These are phyloP conservation scores for Lachancea waltii DNA, from an alignment of 805 yeast genomes.

Conservation along the genomic window DNA sequence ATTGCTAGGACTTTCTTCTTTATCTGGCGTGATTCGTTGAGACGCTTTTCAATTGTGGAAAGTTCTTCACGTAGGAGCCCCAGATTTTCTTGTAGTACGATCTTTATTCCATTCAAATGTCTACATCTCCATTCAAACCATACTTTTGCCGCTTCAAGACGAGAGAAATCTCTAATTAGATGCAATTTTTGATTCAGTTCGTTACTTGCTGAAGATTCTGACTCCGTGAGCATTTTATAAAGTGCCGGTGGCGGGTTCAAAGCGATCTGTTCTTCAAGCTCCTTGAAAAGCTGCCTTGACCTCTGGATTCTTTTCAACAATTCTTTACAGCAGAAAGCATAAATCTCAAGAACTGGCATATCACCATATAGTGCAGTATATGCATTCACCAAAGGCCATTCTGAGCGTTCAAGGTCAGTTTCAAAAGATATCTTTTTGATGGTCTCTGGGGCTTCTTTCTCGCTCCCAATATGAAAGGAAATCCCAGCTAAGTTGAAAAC, in stretches of 20 bases:
- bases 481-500: constrained; percentile 20
- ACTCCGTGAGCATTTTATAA: constrained; percentile 42
- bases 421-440: constrained; percentile 1
- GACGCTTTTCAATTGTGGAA: constrained; percentile 14
- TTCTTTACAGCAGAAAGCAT: constrained; percentile 50
- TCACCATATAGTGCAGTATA: constrained; percentile 21
- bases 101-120: constrained; percentile 41
- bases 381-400: constrained; percentile 9
- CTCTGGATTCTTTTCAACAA: constrained; percentile 44
- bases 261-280: constrained; percentile 40
- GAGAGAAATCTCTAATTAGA: constrained; percentile 43
- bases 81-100: constrained; percentile 26
- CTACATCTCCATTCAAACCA: constrained; percentile 63
- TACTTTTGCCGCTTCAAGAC: constrained; percentile 45
- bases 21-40: constrained; percentile 11
- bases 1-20: constrained; percentile 13
- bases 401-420: neutral
- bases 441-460: neutral
- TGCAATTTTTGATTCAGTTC: constrained; percentile 44
- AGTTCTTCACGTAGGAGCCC: constrained; percentile 21
- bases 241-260: constrained; percentile 42
- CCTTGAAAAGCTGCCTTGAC: constrained; percentile 42
- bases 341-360: constrained; percentile 36
- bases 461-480: constrained; percentile 14
- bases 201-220: constrained; percentile 35